Evolutionary conservation across 164 flowering plant genomes (phyloP).

Genomic region (Vitis labrusca): DNA sequence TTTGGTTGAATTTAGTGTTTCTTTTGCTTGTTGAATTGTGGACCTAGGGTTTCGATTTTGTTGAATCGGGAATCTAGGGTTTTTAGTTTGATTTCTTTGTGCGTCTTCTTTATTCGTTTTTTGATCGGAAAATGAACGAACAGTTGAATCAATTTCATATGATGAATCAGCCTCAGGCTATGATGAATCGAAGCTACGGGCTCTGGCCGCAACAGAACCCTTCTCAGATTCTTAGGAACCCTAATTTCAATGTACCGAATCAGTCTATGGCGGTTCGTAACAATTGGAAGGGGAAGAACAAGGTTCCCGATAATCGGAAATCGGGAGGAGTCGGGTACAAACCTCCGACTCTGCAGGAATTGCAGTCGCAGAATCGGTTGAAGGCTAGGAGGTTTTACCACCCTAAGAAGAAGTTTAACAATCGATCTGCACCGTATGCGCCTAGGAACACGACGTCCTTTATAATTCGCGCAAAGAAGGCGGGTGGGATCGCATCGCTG

Average conservation of each 20-base stretch:
- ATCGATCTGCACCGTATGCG: conserved; percentile 72
- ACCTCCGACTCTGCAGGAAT: conserved; percentile 66
- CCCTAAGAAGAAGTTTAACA: conserved; percentile 63
- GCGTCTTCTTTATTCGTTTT: background rate
- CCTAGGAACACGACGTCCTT: conserved; percentile 84
- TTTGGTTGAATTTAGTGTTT: too few relatives aligned
- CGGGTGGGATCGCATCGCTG: conserved; percentile 75
- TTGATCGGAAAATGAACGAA: too few relatives aligned
- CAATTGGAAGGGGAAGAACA: conserved; percentile 77
- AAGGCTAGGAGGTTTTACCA: conserved; percentile 69
- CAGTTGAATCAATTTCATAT: conserved; percentile 4
- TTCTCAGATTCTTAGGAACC: conserved; percentile 10
- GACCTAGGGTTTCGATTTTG: too few relatives aligned
- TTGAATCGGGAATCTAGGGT: too few relatives aligned
- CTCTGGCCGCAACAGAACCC: conserved; percentile 29
- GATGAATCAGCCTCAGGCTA: conserved; percentile 17
- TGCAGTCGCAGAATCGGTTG: conserved; percentile 69
- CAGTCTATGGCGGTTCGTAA: conserved; percentile 22
- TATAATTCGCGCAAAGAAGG: conserved; percentile 74
- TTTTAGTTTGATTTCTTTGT: background rate
- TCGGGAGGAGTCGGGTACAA: conserved; percentile 41
- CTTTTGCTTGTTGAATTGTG: too few relatives aligned
- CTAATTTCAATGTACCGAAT: conserved; percentile 17
- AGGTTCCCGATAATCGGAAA: conserved; percentile 30
- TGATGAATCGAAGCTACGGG: conserved; percentile 32